Evolutionary conservation across 768 basidiomycete genomes (phyloP), one percentile per base, ranked within the genome.

Genomic region (Rhodotorula graminis): DNA sequence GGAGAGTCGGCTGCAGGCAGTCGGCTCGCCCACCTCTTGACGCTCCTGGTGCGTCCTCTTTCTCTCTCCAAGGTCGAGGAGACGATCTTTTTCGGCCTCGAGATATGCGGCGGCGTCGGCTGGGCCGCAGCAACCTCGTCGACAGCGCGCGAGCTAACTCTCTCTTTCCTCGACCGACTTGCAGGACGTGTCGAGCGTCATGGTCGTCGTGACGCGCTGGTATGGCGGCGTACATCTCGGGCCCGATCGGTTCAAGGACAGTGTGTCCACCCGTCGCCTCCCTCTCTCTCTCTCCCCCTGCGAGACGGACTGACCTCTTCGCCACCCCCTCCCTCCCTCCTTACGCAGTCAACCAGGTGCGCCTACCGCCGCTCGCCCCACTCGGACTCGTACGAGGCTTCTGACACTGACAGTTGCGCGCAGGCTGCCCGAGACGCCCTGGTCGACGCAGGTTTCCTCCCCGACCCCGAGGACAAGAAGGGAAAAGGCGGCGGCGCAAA

Each of bases 1-100:
- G 92, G 93, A 3, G 95, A 99, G 82, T 88, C 90, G 0, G 93
- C 92, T 2, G 95, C 95, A 29, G 95, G 95, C 10, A 88, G 90
- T 56, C 86, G 95, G 27, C 82, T 98, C 31, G 92, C 92, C 1
- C 94, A 97, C 80, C 84, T 99, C 3, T 82, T 99, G 10, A 92
- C 93, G 73, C 92, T 95, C 59, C 80, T 96, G 60, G 91, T 91
- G 70, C 62, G 87, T 78, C 37, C 27, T n/a, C 18, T 63, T 50
- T 3, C 29, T 55, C 33, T 8, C 23, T 11, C 49, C 16, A 19
- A 15, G 10, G 19, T 47, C 47, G 47, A 15, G 19, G 47, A 10
- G 6, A 1, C 18, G 61, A 21, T 33, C n/a, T n/a, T n/a, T n/a
- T n/a, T n/a, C n/a, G n/a, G n/a, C n/a, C n/a, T n/a, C n/a, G n/a